Base-by-base conservation (phyloP, 257 asterid species). In the Schizonepeta tenuifolia region DNA sequence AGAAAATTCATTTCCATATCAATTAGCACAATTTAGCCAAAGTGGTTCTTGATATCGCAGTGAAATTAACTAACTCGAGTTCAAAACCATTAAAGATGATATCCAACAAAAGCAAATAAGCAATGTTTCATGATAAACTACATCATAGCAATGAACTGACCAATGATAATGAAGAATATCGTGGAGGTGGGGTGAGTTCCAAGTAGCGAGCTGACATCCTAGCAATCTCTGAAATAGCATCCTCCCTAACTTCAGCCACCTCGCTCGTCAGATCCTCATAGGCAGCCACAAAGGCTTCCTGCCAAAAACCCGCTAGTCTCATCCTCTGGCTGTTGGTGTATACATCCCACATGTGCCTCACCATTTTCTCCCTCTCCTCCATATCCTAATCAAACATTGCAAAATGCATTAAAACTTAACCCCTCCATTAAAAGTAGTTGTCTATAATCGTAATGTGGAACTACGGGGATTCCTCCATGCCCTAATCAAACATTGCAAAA, bases 291-390 rank as follows among this genome's bases (percentile, higher is more conserved):
- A 93, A 90, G 5, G 98, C 96, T 50, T 90, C 88, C 83, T 87
- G 95, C 98, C 97, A 93, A 77, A 90, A 93, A 33, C 86, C 85
- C 3, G 80, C 76, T 85, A 90, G 77, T 75, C 84, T 89, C 79
- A 86, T 81, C 77, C 92, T 87, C 51, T 81, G 86, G 77, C 90
- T 81, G 71, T 84, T 87, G 57, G 88, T 83, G 49, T 93, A 93
- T 76, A 90, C 95, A 81, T 90, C 95, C 98, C 98, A 93, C 96
- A 90, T 89, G 67, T 88, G 95, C 83, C 82, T 86, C 89, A 90
- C 98, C 86, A 88, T 46, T 75, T 85, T 87, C 92, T 89, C 96
- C 79, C 98, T 90, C 82, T 93, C 98, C 88, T 93, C 98, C 88
- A 93, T 74, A 86, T 87, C 95, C 98, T 93, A 76, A 70, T 13